Conservation (phyloP, 164 flowering plant species). For the Chloranthus sessilifolius region DNA sequence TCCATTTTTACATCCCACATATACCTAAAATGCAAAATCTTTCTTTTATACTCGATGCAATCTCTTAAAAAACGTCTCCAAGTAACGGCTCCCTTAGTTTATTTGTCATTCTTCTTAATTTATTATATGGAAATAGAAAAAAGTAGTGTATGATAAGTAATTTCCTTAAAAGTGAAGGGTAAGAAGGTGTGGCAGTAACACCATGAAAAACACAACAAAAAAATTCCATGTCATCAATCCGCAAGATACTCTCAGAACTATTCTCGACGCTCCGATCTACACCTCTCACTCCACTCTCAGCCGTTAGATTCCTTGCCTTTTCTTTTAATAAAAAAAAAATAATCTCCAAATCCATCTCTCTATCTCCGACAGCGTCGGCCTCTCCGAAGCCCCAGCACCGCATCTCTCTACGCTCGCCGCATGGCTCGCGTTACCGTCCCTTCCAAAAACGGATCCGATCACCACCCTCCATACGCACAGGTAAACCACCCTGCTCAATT, state of each 20-base stretch:
- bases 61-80: no score
- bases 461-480: slow-evolving; percentile 1
- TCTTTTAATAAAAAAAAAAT: no score
- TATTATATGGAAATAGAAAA: no score
- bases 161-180: no score
- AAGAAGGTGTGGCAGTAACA: no score
- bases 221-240: slow-evolving; percentile 5
- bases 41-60: no score
- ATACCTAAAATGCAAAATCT: no score
- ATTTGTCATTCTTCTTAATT: no score
- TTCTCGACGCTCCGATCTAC: not conserved
- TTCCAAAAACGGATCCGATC: not conserved
- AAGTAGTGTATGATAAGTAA: no score
- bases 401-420: not conserved
- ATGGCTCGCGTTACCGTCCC: not conserved
- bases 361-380: not conserved
- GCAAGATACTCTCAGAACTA: not conserved
- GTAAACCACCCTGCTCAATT: not conserved
- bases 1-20: no score
- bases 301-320: slow-evolving; percentile 3
- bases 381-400: not conserved
- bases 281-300: not conserved
- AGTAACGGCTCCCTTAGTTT: no score
- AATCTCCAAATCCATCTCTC: not conserved
- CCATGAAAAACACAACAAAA: no score